These are phyloP conservation scores for Plasmodium relictum DNA, from an alignment of 169 alveolate genomes.

Conservation along the genomic window DNA sequence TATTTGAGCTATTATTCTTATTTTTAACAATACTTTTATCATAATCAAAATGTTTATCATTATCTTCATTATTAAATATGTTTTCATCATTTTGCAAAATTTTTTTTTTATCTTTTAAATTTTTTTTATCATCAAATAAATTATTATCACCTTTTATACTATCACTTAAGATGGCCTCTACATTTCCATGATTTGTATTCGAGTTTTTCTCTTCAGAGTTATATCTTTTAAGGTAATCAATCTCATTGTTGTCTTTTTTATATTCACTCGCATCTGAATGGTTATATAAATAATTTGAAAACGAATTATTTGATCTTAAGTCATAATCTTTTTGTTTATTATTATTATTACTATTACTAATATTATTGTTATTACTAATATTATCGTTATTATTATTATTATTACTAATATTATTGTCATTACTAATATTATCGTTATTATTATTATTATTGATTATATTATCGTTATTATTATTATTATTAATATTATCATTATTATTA, in stretches of 20 bases:
- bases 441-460: neutral
- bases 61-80: neutral
- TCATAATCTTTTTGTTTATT: conserved; percentile 1
- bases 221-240: conserved; percentile 10
- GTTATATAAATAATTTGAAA: conserved; percentile 13
- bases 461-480: neutral
- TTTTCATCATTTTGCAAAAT: neutral
- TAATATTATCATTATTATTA: neutral
- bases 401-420: neutral
- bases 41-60: neutral
- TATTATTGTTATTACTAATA: neutral
- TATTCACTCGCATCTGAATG: conserved; percentile 12
- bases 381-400: neutral
- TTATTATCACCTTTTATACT: conserved; percentile 12
- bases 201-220: neutral
- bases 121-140: neutral
- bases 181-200: neutral
- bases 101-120: conserved; percentile 1
- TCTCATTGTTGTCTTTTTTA: neutral
- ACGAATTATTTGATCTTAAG: conserved; percentile 1
- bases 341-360: neutral
- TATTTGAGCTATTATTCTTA: no score
- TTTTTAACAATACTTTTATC: neutral
- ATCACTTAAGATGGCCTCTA: neutral
- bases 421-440: neutral